Conservation (phyloP, 2,329 filamentous ascomycete species). For the Colletotrichum godetiae region DNA sequence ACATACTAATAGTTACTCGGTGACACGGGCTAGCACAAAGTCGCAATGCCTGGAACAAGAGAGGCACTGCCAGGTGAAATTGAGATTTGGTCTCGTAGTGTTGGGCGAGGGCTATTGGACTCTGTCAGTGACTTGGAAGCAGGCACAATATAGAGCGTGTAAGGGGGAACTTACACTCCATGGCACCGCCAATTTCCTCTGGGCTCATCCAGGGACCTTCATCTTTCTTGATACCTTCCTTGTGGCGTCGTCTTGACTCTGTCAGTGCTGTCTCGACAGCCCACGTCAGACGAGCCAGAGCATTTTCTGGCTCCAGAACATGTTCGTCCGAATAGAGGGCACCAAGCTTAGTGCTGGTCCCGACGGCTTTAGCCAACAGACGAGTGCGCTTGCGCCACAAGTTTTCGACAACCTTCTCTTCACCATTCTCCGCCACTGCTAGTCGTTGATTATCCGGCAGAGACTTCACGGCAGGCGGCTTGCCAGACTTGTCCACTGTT, state of each 20-base stretch:
- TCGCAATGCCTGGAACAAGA: constrained; percentile 87
- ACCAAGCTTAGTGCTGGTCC: constrained; percentile 84
- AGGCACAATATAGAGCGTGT: neutral
- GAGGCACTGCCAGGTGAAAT: constrained; percentile 84
- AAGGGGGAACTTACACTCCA: constrained; percentile 67
- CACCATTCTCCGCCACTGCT: constrained; percentile 37
- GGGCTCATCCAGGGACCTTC: constrained; percentile 78
- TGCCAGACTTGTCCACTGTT: constrained; percentile 54
- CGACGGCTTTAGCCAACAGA: constrained; percentile 78
- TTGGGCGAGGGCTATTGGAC: constrained; percentile 72
- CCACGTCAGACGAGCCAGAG: constrained; percentile 81
- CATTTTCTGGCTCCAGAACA: constrained; percentile 77
- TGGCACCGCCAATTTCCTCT: constrained; percentile 77
- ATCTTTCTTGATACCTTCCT: constrained; percentile 74
- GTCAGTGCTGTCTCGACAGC: constrained; percentile 83
- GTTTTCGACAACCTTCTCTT: constrained; percentile 54
- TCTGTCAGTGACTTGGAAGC: constrained; percentile 40
- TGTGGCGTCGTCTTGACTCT: constrained; percentile 76
- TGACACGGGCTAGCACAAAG: constrained; percentile 78
- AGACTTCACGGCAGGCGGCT: constrained; percentile 38
- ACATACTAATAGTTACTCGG: constrained; percentile 79
- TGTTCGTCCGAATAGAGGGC: constrained; percentile 84
- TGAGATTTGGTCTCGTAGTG: constrained; percentile 80
- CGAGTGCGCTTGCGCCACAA: constrained; percentile 71
- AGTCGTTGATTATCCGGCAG: constrained; percentile 19